Percentiles rank a stretch among this genome's conserved stretches.
Conservation (phyloP, 116 monocot species). For the Dioscorea cayenensis region DNA sequence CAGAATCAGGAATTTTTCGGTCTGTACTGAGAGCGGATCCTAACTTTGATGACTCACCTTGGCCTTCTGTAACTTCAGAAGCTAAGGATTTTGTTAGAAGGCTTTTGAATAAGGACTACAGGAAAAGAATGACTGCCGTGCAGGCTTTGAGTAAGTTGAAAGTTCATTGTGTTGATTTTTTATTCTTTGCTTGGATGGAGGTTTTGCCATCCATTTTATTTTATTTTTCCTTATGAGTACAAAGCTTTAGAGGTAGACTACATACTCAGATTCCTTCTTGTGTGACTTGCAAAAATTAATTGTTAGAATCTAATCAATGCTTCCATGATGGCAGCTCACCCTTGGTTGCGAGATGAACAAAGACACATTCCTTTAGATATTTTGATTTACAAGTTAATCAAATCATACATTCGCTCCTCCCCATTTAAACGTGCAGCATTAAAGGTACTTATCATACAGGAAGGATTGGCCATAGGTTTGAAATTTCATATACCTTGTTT, state of each 20-base stretch:
- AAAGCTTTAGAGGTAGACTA: neutral
- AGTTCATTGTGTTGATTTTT: neutral
- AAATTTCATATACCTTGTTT: neutral
- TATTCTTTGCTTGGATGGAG: neutral
- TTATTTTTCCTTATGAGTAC: neutral
- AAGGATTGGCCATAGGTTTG: neutral
- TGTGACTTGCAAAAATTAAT: neutral
- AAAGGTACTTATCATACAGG: slow-evolving; percentile 33
- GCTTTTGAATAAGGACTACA: slow-evolving; percentile 92
- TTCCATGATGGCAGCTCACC: slow-evolving; percentile 59
- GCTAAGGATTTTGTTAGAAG: slow-evolving; percentile 93
- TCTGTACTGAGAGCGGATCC: slow-evolving; percentile 91
- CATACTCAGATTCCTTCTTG: neutral
- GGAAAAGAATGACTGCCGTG: slow-evolving; percentile 97
- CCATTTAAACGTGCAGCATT: slow-evolving; percentile 83
- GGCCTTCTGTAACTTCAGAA: slow-evolving; percentile 81
- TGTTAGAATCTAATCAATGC: neutral
- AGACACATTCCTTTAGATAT: slow-evolving; percentile 59
- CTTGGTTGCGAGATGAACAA: slow-evolving; percentile 83
- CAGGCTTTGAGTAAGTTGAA: slow-evolving; percentile 77
- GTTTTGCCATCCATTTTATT: neutral
- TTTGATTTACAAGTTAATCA: slow-evolving; percentile 75
- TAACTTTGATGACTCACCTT: slow-evolving; percentile 86
- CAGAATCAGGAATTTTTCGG: slow-evolving; percentile 97
- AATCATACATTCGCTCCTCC: slow-evolving; percentile 69